Evolutionary conservation across 1,284 basidiomycete species (phyloP).

Genomic region (Ustilago loliicola): DNA sequence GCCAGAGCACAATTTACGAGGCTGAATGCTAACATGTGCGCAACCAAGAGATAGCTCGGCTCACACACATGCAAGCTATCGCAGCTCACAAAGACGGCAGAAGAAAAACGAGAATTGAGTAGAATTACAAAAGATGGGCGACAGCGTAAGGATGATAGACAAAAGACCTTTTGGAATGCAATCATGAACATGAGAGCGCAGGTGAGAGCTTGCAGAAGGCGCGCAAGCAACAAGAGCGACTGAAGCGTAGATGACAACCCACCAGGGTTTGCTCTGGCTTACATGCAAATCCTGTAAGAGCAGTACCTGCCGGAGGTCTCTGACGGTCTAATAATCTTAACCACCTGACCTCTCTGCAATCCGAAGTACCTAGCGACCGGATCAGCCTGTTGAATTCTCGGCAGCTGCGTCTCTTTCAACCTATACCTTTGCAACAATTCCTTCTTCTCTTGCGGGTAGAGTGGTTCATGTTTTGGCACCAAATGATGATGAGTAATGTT

Average conservation of each 20-base stretch:
- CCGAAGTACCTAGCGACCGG: slow-evolving; percentile 99
- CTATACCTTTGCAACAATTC: slow-evolving; percentile 91
- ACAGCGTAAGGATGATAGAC: no score
- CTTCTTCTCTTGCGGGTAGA: slow-evolving; percentile 88
- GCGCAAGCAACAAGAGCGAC: no score
- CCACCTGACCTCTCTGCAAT: slow-evolving; percentile 92
- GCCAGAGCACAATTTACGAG: no score
- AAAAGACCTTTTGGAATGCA: no score
- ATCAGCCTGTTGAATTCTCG: slow-evolving; percentile 94
- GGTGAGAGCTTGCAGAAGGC: no score
- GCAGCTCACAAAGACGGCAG: background rate
- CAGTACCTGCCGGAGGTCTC: slow-evolving; percentile 97
- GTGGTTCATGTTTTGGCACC: slow-evolving; percentile 92
- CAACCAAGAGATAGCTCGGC: no score
- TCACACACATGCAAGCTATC: no score
- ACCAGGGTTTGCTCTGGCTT: no score
- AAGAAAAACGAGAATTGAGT: background rate
- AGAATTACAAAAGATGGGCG: slow-evolving; percentile 23
- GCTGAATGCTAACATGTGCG: no score
- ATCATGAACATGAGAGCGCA: no score
- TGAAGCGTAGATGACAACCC: no score
- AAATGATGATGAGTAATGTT: slow-evolving; percentile 95
- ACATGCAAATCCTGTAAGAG: slow-evolving; percentile 83
- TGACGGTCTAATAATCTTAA: slow-evolving; percentile 94
- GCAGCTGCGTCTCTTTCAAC: slow-evolving; percentile 96